A percentile compares a stretch with the other conserved stretches of the same genome.
These are phyloP conservation scores for Kluyveromyces sp. DNA, from an alignment of 1,139 yeast species.

Conservation along the genomic window DNA sequence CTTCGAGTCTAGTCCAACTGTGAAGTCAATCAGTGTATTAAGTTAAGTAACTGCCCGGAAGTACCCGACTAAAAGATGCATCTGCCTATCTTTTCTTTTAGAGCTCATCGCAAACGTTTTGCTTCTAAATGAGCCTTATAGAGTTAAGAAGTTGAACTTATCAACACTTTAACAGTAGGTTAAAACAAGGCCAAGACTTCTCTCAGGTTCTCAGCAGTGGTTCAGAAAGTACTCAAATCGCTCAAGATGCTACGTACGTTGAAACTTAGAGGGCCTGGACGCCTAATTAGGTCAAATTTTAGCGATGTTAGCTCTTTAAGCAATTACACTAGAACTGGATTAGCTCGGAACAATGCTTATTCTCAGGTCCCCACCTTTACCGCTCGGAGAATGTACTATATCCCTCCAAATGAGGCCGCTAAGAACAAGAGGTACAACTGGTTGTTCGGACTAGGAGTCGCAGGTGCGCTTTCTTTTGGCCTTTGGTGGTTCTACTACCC, in stretches of 20 bases:
- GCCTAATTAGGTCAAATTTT: neutral
- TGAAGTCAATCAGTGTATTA: too few relatives aligned
- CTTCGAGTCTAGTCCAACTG: too few relatives aligned
- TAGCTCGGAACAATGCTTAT: neutral
- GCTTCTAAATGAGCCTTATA: neutral
- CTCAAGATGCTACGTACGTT: neutral
- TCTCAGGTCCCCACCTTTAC: too few relatives aligned
- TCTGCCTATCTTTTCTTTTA: neutral
- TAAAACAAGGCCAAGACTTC: neutral
- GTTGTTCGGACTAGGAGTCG: slow-evolving; percentile 31
- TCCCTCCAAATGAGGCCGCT: slow-evolving; percentile 4
- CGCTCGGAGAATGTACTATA: slow-evolving; percentile 1
- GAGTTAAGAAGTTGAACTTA: neutral
- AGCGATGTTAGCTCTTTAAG: neutral
- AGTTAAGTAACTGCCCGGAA: too few relatives aligned
- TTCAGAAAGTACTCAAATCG: neutral
- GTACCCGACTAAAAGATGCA: too few relatives aligned
- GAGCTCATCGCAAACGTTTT: neutral
- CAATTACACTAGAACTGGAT: neutral
- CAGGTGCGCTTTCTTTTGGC: slow-evolving; percentile 39
- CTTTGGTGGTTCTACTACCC: slow-evolving; percentile 58
- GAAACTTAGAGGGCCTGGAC: neutral
- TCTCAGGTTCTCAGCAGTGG: neutral
- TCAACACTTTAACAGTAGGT: neutral
- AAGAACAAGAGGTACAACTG: slow-evolving; percentile 10